Base-by-base conservation (phyloP, 257 asterid species). In the Dorcoceras hygrometricum region DNA sequence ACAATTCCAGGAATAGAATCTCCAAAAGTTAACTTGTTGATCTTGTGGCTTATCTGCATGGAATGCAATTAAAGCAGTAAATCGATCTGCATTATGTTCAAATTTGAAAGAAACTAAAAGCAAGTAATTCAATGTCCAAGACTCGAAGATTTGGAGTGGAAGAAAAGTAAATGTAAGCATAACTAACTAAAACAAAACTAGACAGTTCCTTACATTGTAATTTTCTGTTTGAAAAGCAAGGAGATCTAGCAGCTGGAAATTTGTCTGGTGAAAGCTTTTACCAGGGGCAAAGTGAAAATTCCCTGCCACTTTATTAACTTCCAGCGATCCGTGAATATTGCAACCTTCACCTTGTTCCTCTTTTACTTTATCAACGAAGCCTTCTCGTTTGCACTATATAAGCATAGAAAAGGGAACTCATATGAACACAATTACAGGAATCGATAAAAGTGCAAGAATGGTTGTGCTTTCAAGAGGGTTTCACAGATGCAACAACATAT, bases 281-380 rank as follows among this genome's bases (percentile, higher is more conserved):
- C 99, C 99, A 8, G 89, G 80, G 66, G 88, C 74, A 81, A 94
- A 85, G 77, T 91, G 98, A 67, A 94, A 89, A 82, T 86, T 94
- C 73, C 99, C 99, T 70, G 99, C 99, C 75, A 94, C 99, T 81
- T 82, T 89, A 78, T 94, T 94, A 57, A 94, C 97, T 83, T 83
- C 99, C 73, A 94, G 77, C 71, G 96, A 84, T 72, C 99, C 99
- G 63, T 94, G 95, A 76, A 94, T 89, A 78, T 87, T 90, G 79
- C 99, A 94, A 51, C 99, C 99, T 87, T 94, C 99, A 70, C 99
- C 99, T 50, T 80, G 89, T 78, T 94, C 99, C 67, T 86, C 98
- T 73, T 85, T 89, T 70, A 94, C 79, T 78, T 79, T 86, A 72
- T 90, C 90, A 72, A 91, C 81, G 78, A 89, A 90, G 23, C 95